Evolutionary conservation across 805 yeast genomes (phyloP).

Genomic region (Phaffomyces opuntiae): DNA sequence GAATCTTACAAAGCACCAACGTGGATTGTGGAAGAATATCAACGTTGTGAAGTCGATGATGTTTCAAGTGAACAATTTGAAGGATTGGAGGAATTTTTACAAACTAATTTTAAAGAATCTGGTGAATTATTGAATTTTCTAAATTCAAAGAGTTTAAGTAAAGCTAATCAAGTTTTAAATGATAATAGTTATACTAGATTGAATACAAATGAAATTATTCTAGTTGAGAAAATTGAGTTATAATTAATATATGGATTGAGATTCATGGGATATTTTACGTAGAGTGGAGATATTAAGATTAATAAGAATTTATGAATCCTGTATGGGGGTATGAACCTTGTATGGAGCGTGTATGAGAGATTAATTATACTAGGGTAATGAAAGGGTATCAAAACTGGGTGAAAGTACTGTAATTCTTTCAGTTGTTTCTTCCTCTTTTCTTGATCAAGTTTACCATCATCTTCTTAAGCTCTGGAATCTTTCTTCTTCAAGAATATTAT

Average conservation of each 20-base stretch:
- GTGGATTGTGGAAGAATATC: conserved; percentile 10
- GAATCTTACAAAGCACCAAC: conserved; percentile 12
- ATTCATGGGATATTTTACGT: no score
- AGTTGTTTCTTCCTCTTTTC: no score
- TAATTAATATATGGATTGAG: not conserved
- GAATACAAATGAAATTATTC: conserved; percentile 12
- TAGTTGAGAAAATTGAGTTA: conserved; percentile 13
- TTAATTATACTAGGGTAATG: no score
- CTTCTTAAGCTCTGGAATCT: no score
- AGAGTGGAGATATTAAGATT: not conserved
- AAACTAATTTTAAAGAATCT: conserved; percentile 2
- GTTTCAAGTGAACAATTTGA: not conserved
- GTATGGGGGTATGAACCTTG: no score
- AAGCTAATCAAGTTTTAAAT: conserved; percentile 11
- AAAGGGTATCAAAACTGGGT: no score
- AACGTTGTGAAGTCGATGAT: not conserved
- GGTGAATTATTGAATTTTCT: conserved; percentile 2
- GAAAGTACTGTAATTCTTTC: no score
- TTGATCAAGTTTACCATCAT: no score
- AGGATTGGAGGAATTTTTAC: conserved; percentile 4
- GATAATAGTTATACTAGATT: conserved; percentile 15
- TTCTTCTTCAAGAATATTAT: no score
- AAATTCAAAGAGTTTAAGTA: conserved; percentile 6
- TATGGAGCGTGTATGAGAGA: no score
- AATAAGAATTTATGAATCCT: no score